Percentiles rank a stretch among this genome's conserved stretches.
phyloP scores from a whole-genome alignment of 371 early-diverging fungal genomes.

The Mucor velutinosus region DNA sequence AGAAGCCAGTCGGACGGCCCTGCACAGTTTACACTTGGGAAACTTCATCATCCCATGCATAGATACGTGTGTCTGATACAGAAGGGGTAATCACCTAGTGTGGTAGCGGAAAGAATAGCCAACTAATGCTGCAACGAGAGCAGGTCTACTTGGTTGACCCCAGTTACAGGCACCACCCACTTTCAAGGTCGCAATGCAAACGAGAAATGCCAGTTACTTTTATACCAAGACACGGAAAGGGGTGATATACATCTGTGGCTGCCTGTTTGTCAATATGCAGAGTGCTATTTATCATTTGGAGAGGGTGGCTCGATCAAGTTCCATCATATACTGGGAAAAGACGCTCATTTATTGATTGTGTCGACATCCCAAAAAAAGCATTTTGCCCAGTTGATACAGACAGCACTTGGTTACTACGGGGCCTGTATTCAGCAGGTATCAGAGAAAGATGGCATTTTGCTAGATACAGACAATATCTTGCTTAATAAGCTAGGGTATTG shows the following conservation, averaged over 20 bases:
- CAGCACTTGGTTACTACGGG: conserved; percentile 5
- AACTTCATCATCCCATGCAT: conserved; percentile 1
- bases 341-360: conserved; percentile 10
- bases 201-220: conserved; percentile 21
- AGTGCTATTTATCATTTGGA: conserved; percentile 16
- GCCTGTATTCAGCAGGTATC: background rate
- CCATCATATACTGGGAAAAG: background rate
- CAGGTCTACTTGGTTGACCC: conserved; percentile 26
- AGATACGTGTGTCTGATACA: conserved; percentile 5
- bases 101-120: background rate
- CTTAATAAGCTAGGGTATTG: conserved; percentile 35
- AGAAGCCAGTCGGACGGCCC: background rate
- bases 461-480: background rate
- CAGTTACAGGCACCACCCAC: conserved; percentile 6
- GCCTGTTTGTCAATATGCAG: background rate
- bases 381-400: background rate
- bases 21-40: background rate
- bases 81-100: conserved; percentile 16
- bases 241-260: conserved; percentile 26
- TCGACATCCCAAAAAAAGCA: background rate
- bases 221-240: conserved; percentile 12
- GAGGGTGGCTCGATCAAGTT: background rate
- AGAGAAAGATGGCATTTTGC: background rate
- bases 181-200: background rate
- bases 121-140: background rate